phyloP scores from a whole-genome alignment of 805 yeast genomes.

The Wickerhamiella parazyma region DNA sequence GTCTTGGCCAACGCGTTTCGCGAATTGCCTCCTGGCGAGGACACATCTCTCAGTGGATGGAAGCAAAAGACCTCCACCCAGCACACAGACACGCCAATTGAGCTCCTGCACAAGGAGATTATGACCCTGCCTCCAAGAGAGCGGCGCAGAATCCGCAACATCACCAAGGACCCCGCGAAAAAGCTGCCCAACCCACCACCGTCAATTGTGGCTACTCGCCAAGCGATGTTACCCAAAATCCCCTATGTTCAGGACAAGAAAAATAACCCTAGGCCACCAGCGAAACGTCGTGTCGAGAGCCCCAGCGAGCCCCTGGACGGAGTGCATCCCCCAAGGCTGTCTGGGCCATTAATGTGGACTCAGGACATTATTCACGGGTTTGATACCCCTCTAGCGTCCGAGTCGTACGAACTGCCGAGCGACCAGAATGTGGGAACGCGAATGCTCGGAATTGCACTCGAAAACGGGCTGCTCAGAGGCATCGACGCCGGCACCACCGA shows the following conservation, averaged over 20 bases:
- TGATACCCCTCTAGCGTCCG: conserved; percentile 67
- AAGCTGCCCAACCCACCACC: conserved; percentile 32
- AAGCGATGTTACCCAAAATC: conserved; percentile 62
- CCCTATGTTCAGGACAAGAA: conserved; percentile 41
- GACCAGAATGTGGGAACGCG: conserved; percentile 49
- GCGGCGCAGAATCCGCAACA: conserved; percentile 67
- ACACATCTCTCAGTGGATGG: conserved; percentile 29
- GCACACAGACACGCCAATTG: conserved; percentile 40
- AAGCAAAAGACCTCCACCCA: conserved; percentile 26
- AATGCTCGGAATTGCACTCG: conserved; percentile 73
- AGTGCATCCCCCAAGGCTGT: conserved; percentile 21
- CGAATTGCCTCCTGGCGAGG: conserved; percentile 51
- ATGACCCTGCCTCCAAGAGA: conserved; percentile 77
- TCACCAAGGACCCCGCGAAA: conserved; percentile 73
- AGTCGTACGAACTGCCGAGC: conserved; percentile 73
- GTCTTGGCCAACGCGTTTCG: conserved; percentile 73
- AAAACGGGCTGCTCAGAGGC: conserved; percentile 74
- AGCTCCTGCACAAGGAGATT: conserved; percentile 72
- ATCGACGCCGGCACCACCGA: conserved; percentile 71
- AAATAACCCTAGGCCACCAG: neutral
- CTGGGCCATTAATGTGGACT: conserved; percentile 50
- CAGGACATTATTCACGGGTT: conserved; percentile 82
- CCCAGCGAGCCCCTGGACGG: conserved; percentile 8
- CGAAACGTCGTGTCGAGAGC: neutral
- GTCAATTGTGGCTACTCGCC: conserved; percentile 27